These are phyloP conservation scores for Lichtheimia ornata DNA, from an alignment of 371 early-diverging fungal species.

Conservation along the genomic window DNA sequence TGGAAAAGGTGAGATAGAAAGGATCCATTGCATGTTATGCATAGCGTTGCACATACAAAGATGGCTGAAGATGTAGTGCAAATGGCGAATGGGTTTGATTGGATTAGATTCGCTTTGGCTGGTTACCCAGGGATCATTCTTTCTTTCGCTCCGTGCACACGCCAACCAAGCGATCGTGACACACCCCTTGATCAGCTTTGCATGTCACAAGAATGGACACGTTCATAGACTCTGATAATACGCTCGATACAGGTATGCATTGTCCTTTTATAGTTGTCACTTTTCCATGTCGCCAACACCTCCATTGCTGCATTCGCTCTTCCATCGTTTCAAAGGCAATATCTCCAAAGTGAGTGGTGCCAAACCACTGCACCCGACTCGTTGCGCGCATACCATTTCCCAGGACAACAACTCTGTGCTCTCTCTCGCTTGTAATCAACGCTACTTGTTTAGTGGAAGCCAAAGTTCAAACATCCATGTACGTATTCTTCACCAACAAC, in stretches of 20 bases:
- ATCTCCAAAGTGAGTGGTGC: constrained; percentile 25
- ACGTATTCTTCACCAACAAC: constrained; percentile 10
- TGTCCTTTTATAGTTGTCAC: background rate
- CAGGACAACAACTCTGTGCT: constrained; percentile 71
- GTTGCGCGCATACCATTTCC: constrained; percentile 61
- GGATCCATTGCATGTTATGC: too few species aligned
- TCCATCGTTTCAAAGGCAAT: constrained; percentile 18
- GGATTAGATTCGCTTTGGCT: too few species aligned
- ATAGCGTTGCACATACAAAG: too few species aligned
- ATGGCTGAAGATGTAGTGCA: too few species aligned
- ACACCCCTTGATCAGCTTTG: background rate
- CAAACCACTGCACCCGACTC: constrained; percentile 30
- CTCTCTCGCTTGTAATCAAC: constrained; percentile 61
- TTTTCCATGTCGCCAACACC: background rate
- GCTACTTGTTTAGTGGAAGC: constrained; percentile 72
- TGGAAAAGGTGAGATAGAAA: too few species aligned
- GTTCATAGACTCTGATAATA: too few species aligned
- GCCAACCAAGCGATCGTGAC: background rate
- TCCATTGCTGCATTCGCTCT: constrained; percentile 1
- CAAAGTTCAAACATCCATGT: constrained; percentile 68
- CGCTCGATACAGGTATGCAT: too few species aligned
- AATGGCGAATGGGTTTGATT: too few species aligned
- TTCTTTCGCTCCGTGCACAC: too few species aligned
- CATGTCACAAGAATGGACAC: background rate
- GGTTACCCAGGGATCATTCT: too few species aligned